Base-by-base conservation (phyloP, 352 stramenopile species). In the Globisporangium lucens region DNA sequence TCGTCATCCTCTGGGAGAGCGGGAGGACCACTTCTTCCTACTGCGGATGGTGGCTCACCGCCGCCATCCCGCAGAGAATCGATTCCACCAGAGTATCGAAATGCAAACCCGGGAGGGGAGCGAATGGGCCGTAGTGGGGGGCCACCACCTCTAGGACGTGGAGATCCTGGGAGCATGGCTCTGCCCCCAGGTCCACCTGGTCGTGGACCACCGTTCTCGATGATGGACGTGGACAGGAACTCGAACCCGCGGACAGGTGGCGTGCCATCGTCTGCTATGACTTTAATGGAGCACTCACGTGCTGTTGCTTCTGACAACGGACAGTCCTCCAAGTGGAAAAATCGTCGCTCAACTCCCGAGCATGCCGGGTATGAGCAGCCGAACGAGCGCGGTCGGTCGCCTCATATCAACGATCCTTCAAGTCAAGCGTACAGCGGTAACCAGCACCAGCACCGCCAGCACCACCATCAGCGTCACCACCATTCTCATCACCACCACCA, bases 181-280 rank as follows among this genome's bases (percentile, higher is more conserved):
- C 52, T 12, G 13, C 38, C 38, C 10, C 13, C 29, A 41, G 68
- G 51, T 30, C 63, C 43, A 67, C 66, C 49, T 58, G 68, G 12
- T 12, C 59, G 68, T 12, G 67, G 67, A 9, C 71, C 78, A n/a
- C 72, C 72, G 3, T 89, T 90, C 59, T 89, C 80, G 1, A 89
- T 89, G 79, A 72, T 87, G 64, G 79, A 87, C 61, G 80, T 89
- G 29, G 83, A 91, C 46, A 77, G 83, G 15, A 81, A 84, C 55
- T 74, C 73, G 2, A 75, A 59, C 8, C 62, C 63, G 12, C 53
- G 76, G 27, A 30, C 61, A 10, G 58, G 46, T 12, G 58, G 46
- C 33, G 62, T 53, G 17, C 64, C 58, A 12, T 62, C 49, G 27
- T 47, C 65, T 27, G 49, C 49, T 43, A 24, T 33, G 15, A 46